Conservation (phyloP, 768 basidiomycete species). For the Trametes cingulata region DNA sequence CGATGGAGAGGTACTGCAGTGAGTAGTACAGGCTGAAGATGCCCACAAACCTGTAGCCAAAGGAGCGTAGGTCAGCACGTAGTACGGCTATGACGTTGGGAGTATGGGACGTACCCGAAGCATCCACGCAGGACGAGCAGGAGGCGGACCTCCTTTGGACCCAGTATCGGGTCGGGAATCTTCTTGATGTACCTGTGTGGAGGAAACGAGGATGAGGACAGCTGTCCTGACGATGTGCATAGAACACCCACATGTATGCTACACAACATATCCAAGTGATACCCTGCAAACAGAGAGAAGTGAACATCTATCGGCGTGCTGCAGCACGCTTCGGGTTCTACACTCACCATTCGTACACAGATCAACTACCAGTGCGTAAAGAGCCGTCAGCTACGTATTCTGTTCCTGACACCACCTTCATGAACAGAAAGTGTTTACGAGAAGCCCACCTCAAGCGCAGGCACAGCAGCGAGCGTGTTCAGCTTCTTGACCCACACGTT, state of each 20-base stretch:
- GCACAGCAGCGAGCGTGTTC: conserved; percentile 57
- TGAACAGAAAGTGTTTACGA: background rate
- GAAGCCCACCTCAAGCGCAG: conserved; percentile 51
- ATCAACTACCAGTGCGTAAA: conserved; percentile 43
- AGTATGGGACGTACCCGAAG: conserved; percentile 55
- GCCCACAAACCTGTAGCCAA: conserved; percentile 74
- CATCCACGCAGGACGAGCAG: conserved; percentile 61
- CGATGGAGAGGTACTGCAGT: conserved; percentile 71
- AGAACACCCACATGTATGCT: conserved; percentile 46
- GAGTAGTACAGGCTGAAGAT: conserved; percentile 69
- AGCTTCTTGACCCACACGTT: conserved; percentile 65
- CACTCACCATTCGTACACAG: conserved; percentile 56
- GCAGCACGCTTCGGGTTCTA: background rate
- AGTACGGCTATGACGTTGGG: too few species aligned
- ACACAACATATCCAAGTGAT: conserved; percentile 56
- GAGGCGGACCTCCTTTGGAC: conserved; percentile 66
- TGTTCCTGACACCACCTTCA: too few species aligned
- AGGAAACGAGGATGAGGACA: too few species aligned
- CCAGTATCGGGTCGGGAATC: conserved; percentile 60
- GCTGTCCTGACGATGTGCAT: too few species aligned
- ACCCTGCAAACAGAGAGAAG: too few species aligned
- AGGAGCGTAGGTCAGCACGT: too few species aligned
- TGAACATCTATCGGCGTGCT: too few species aligned
- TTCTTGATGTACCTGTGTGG: conserved; percentile 40
- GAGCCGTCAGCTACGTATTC: too few species aligned